Percentiles rank a stretch among this genome's conserved stretches.
phyloP scores from a whole-genome alignment of 2,329 filamentous ascomycete species.

The Talaromyces islandicus region DNA sequence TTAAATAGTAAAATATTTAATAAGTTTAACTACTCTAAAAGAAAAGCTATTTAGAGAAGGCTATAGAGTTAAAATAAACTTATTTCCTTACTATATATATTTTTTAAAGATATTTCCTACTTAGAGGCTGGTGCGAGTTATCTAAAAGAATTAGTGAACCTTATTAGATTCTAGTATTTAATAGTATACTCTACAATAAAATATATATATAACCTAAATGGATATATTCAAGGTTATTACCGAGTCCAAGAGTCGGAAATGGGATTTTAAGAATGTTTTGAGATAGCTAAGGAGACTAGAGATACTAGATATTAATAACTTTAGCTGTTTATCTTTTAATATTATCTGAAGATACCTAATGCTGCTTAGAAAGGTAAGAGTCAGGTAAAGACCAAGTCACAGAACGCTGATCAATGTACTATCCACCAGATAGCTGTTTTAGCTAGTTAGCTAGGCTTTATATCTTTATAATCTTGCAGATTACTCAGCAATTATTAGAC shows the following conservation, averaged over 20 bases:
- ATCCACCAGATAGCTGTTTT: slow-evolving; percentile 16
- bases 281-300: slow-evolving; percentile 6
- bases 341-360: slow-evolving; percentile 15
- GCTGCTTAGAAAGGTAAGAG: not conserved
- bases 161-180: slow-evolving; percentile 2
- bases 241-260: slow-evolving; percentile 20
- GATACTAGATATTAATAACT: slow-evolving; percentile 13
- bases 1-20: not conserved
- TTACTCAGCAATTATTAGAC: too few species aligned
- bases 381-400: not conserved
- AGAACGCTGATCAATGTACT: slow-evolving; percentile 14
- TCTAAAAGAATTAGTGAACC: slow-evolving; percentile 20
- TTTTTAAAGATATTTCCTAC: slow-evolving; percentile 34
- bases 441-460: slow-evolving; percentile 15
- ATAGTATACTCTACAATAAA: not conserved
- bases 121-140: slow-evolving; percentile 21
- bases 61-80: not conserved
- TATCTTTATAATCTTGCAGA: slow-evolving; percentile 13
- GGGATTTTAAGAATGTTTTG: slow-evolving; percentile 14
- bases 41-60: slow-evolving; percentile 7
- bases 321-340: slow-evolving; percentile 13
- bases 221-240: not conserved
- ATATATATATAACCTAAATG: not conserved
- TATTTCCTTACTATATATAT: slow-evolving; percentile 21
- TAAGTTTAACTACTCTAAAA: not conserved